Conservation (phyloP, 2,329 filamentous ascomycete genomes). For the Trichothecium sympodiale region DNA sequence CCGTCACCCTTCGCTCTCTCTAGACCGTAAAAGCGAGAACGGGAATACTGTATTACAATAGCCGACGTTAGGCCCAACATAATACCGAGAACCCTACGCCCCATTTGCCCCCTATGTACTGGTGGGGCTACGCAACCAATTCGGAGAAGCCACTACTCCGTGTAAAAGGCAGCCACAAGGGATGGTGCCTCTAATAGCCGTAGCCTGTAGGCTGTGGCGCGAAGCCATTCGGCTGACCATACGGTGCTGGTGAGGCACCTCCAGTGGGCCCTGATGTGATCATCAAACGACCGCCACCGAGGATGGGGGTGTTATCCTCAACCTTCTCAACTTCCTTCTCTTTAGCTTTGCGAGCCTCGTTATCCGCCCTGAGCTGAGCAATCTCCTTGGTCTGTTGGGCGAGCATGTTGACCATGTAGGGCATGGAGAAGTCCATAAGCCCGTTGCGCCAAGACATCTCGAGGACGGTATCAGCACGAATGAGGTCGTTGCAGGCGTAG, state of each 20-base stretch:
- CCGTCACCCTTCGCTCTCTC: too few relatives aligned
- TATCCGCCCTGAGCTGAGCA: constrained; percentile 80
- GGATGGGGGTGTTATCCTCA: constrained; percentile 87
- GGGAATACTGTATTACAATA: too few relatives aligned
- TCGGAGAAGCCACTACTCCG: too few relatives aligned
- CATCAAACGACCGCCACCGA: constrained; percentile 83
- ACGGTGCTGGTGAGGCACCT: constrained; percentile 53
- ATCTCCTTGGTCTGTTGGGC: constrained; percentile 83
- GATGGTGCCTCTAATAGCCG: constrained; percentile 36
- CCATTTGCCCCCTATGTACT: too few relatives aligned
- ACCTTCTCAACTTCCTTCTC: constrained; percentile 67
- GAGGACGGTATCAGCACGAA: constrained; percentile 83
- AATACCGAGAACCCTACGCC: too few relatives aligned
- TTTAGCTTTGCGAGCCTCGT: constrained; percentile 79
- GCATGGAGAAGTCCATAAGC: constrained; percentile 96
- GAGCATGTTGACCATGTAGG: constrained; percentile 98
- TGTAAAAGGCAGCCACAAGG: too few relatives aligned
- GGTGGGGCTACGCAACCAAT: too few relatives aligned
- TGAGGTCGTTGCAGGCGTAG: constrained; percentile 95
- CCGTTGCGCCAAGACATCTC: constrained; percentile 96
- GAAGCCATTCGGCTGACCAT: constrained; percentile 73
- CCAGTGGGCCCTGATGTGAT: constrained; percentile 77
- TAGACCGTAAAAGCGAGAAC: too few relatives aligned
- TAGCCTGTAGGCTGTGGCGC: constrained; percentile 80
- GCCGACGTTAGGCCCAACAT: too few relatives aligned